Percentiles rank a stretch among this genome's conserved stretches.
Conservation (phyloP, 768 basidiomycete species). For the Russula abietina region DNA sequence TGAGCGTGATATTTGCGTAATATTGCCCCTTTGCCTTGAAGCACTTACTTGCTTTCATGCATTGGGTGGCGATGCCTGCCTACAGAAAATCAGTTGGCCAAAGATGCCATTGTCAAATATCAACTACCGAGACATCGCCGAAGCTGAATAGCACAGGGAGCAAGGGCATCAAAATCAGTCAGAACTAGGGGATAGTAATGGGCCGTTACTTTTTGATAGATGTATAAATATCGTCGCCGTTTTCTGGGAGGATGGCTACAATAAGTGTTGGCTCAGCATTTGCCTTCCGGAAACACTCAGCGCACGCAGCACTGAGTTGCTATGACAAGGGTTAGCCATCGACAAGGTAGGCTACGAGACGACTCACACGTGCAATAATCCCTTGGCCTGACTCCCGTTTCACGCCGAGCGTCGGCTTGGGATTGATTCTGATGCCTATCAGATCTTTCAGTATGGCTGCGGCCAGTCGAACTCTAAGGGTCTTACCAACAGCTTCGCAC, state of each 20-base stretch:
- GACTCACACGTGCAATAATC: slow-evolving; percentile 32
- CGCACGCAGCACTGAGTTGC: slow-evolving; percentile 49
- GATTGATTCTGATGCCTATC: slow-evolving; percentile 54
- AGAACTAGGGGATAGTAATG: neutral
- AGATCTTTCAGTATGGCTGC: neutral
- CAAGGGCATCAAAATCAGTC: neutral
- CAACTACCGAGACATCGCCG: slow-evolving; percentile 10
- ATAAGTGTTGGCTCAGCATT: slow-evolving; percentile 28
- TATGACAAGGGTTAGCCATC: slow-evolving; percentile 23
- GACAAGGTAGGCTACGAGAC: neutral
- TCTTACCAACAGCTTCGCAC: slow-evolving; percentile 55
- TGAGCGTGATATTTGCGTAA: slow-evolving; percentile 71
- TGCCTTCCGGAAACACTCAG: slow-evolving; percentile 37
- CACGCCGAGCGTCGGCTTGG: slow-evolving; percentile 39
- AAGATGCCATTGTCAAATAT: neutral
- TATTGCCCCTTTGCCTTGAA: slow-evolving; percentile 64
- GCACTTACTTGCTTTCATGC: slow-evolving; percentile 61
- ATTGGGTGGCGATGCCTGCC: slow-evolving; percentile 77
- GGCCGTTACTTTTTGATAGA: slow-evolving; percentile 69
- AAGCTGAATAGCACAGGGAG: neutral
- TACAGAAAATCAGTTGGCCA: slow-evolving; percentile 3
- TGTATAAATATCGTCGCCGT: slow-evolving; percentile 67
- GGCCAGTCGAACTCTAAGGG: neutral
- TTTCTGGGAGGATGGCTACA: slow-evolving; percentile 25
- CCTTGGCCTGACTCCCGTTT: slow-evolving; percentile 55